phyloP scores from a whole-genome alignment of 345 rosid genomes.

The Citrus inodora region DNA sequence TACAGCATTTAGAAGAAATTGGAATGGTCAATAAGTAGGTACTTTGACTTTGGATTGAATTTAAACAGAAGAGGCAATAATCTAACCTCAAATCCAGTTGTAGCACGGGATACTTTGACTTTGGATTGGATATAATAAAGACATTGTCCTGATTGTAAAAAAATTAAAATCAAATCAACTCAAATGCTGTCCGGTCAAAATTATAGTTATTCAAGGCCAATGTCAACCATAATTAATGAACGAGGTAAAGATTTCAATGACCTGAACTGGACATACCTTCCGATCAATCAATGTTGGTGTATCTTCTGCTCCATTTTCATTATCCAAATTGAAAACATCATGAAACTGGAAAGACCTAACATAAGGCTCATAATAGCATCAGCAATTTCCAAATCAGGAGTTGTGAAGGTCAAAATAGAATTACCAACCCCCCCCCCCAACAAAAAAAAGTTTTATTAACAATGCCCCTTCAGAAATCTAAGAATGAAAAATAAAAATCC shows the following conservation, averaged over 20 bases:
- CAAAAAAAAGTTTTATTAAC: not conserved
- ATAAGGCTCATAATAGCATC: constrained; percentile 25
- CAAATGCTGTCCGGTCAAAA: not conserved
- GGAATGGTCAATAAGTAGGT: constrained; percentile 12
- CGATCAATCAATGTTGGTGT: constrained; percentile 88
- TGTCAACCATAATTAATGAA: constrained; percentile 8
- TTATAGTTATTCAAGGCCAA: not conserved
- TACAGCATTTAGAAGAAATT: constrained; percentile 15
- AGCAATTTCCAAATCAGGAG: constrained; percentile 21
- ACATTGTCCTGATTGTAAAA: constrained; percentile 72
- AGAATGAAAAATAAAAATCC: not conserved
- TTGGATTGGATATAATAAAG: constrained; percentile 93
- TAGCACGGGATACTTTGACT: constrained; percentile 90
- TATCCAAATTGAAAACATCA: constrained; percentile 79
- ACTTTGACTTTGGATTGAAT: not conserved
- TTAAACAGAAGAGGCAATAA: not conserved
- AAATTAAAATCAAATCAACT: too few relatives aligned
- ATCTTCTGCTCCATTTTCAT: constrained; percentile 82
- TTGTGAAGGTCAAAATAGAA: constrained; percentile 6
- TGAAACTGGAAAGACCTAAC: constrained; percentile 80
- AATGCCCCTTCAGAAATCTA: not conserved
- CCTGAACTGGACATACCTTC: constrained; percentile 43
- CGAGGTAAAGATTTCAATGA: not conserved
- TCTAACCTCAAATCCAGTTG: constrained; percentile 86
- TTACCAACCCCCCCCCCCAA: not conserved